Percentiles rank a stretch among this genome's conserved stretches.
Evolutionary conservation across 1,284 basidiomycete genomes (phyloP).

Genomic region (Ceratobasidium sp.): DNA sequence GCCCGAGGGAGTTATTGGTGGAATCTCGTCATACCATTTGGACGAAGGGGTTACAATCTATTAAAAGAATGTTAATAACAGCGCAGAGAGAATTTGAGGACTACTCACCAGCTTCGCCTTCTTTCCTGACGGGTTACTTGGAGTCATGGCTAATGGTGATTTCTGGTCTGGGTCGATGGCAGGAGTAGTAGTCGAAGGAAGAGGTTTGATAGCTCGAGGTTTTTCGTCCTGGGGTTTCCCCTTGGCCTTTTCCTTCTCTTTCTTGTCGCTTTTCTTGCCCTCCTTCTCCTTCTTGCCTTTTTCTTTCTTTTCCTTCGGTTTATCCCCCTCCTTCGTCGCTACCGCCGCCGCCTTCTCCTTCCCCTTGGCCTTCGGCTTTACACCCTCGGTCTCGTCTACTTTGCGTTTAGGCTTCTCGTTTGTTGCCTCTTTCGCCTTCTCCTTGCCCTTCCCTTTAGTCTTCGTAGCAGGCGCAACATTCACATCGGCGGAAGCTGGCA

Average conservation of each 20-base stretch:
- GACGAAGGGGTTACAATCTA: constrained; percentile 11
- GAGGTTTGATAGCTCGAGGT: constrained; percentile 46
- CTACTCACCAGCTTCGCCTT: constrained; percentile 45
- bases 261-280: constrained; percentile 47
- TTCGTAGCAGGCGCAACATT: not conserved
- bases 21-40: constrained; percentile 67
- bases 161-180: no score
- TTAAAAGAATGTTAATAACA: not conserved
- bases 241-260: constrained; percentile 49
- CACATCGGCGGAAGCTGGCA: constrained; percentile 8
- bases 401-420: not conserved
- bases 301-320: constrained; percentile 41
- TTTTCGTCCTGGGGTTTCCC: constrained; percentile 46
- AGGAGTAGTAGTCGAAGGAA: constrained; percentile 12
- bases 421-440: constrained; percentile 48
- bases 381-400: not conserved
- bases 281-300: constrained; percentile 43
- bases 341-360: constrained; percentile 53
- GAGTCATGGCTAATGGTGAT: no score
- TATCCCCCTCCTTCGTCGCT: constrained; percentile 49
- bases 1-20: constrained; percentile 52
- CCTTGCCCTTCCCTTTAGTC: constrained; percentile 6
- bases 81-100: not conserved
- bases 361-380: constrained; percentile 49
- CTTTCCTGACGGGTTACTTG: constrained; percentile 45